Evolutionary conservation across 78 protist genomes (phyloP).

Genomic region (Dictyostelium citrinum): DNA sequence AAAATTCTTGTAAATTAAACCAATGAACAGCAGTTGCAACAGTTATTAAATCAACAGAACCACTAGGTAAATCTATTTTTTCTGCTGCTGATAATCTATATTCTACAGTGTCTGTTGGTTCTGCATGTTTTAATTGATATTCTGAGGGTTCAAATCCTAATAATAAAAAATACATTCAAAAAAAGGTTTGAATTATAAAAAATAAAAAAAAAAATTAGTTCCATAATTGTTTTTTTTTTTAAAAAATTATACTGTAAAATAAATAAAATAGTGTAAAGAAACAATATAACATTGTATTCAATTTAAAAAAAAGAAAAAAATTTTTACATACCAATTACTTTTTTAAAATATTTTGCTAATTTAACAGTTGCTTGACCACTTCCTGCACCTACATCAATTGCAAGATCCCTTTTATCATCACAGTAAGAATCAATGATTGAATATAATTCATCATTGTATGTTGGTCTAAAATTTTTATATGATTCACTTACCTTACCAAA

Average conservation of each 20-base stretch:
- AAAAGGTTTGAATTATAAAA: too few species aligned
- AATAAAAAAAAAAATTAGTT: too few species aligned
- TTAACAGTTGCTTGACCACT: conserved; percentile 56
- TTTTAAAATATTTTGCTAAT: conserved; percentile 2
- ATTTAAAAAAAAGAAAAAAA: too few species aligned
- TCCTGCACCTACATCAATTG: conserved; percentile 58
- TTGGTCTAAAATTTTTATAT: conserved; percentile 35
- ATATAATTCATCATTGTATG: conserved; percentile 32
- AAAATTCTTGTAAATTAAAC: neutral
- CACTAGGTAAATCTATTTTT: neutral
- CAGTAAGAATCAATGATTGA: conserved; percentile 3
- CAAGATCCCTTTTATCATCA: neutral
- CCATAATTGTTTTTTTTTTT: too few species aligned
- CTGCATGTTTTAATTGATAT: conserved; percentile 21
- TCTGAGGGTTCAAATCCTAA: conserved; percentile 33
- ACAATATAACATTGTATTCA: too few species aligned
- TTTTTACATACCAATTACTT: conserved; percentile 19
- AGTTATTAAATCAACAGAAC: conserved; percentile 27
- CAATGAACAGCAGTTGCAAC: conserved; percentile 52
- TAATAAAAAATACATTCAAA: too few species aligned
- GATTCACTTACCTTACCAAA: conserved; percentile 3
- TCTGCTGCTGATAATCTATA: conserved; percentile 54
- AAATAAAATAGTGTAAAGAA: too few species aligned
- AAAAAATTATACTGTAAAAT: too few species aligned
- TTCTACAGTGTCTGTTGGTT: neutral